Conservation (phyloP, 2,329 filamentous ascomycete genomes). For the Pyrenophora teres region DNA sequence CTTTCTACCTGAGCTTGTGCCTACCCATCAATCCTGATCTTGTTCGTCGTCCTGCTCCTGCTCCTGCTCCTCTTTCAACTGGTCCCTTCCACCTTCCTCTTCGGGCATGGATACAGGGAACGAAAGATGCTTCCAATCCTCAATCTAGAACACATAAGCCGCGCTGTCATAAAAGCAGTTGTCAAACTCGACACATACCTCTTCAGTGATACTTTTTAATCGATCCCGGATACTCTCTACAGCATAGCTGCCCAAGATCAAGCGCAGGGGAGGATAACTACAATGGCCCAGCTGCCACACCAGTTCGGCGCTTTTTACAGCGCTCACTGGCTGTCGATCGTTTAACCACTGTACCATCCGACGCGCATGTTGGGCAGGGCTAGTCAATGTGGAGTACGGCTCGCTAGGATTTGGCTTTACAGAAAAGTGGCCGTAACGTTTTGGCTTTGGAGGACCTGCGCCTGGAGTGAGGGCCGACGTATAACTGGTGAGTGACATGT, state of each 20-base stretch:
- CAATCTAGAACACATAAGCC: constrained; percentile 21
- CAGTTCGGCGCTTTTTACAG: constrained; percentile 88
- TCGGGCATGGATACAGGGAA: constrained; percentile 25
- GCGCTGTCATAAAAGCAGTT: too few species aligned
- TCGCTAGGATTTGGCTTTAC: constrained; percentile 80
- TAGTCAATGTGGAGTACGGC: constrained; percentile 75
- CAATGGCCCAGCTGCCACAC: constrained; percentile 95
- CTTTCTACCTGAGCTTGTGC: not conserved
- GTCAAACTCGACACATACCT: constrained; percentile 58
- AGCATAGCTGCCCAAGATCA: constrained; percentile 90
- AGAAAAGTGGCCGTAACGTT: constrained; percentile 88
- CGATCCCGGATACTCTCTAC: constrained; percentile 95
- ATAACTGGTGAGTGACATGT: constrained; percentile 32
- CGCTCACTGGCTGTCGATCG: constrained; percentile 88
- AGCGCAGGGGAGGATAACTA: constrained; percentile 83
- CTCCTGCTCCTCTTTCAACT: constrained; percentile 21
- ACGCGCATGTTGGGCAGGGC: constrained; percentile 85
- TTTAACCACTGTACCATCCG: constrained; percentile 94
- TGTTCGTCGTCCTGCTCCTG: constrained; percentile 30
- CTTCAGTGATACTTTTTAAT: constrained; percentile 87
- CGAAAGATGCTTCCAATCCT: constrained; percentile 36
- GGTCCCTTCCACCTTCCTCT: constrained; percentile 26
- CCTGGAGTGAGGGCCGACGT: constrained; percentile 39
- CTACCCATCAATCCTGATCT: constrained; percentile 24
- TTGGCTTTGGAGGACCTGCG: constrained; percentile 55